Evolutionary conservation across 2,329 filamentous ascomycete species (phyloP).

Genomic region (Ophiostoma tasmaniense): DNA sequence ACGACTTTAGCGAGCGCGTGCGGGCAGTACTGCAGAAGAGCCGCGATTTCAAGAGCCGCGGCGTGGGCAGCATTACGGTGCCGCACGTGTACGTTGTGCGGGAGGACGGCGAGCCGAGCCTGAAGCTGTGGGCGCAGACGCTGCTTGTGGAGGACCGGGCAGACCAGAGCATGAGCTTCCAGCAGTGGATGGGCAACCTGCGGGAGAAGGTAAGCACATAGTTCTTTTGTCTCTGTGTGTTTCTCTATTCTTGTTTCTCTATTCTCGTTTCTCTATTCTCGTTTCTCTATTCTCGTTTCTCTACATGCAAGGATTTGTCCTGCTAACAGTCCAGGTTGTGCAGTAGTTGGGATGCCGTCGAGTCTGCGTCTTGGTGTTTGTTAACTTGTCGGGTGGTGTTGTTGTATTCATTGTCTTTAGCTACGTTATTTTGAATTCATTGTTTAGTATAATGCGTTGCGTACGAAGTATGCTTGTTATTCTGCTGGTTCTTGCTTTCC

Average conservation of each 20-base stretch:
- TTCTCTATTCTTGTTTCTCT: not conserved
- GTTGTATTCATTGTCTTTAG: not conserved
- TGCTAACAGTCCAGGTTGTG: conserved; percentile 4
- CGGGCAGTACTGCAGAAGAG: conserved; percentile 88
- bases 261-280: not conserved
- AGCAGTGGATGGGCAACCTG: conserved; percentile 85
- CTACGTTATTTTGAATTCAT: not conserved
- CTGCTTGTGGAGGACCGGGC: conserved; percentile 89
- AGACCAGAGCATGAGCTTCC: conserved; percentile 85
- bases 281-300: not conserved
- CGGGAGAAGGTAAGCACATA: conserved; percentile 73
- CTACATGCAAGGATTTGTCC: not conserved
- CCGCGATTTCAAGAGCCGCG: conserved; percentile 73
- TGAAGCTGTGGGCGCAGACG: conserved; percentile 96
- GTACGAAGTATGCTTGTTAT: not conserved
- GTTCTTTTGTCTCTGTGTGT: not conserved
- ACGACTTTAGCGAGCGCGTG: conserved; percentile 93
- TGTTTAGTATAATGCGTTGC: not conserved
- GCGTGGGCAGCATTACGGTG: conserved; percentile 85
- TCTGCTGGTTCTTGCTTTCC: not conserved
- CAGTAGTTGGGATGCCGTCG: not conserved
- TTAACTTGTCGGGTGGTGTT: not conserved
- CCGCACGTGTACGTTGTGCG: conserved; percentile 89
- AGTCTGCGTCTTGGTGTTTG: not conserved
- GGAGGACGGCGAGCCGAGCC: conserved; percentile 89